Percentiles rank a stretch among this genome's conserved stretches.
These are phyloP conservation scores for Nicotiana undulata DNA, from an alignment of 257 asterid genomes.

Conservation along the genomic window DNA sequence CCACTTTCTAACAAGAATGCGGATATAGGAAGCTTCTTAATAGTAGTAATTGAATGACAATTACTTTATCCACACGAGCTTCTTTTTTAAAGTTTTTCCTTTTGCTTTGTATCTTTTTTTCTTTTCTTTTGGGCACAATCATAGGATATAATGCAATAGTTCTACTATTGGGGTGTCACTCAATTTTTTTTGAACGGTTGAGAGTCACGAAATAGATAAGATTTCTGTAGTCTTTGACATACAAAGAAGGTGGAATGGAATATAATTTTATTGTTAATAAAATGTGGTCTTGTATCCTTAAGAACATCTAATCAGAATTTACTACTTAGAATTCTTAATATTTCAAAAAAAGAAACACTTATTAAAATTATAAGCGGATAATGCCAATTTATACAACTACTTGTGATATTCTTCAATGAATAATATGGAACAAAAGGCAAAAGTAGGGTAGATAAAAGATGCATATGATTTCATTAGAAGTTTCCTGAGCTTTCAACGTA, in stretches of 20 bases:
- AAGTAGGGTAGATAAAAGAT: background rate
- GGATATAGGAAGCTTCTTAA: slow-evolving; percentile 10
- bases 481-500: background rate
- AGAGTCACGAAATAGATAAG: too few relatives aligned
- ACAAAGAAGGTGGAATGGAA: too few relatives aligned
- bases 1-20: slow-evolving; percentile 14
- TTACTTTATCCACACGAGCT: background rate
- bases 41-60: background rate
- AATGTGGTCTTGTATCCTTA: background rate
- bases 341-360: background rate
- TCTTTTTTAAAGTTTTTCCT: background rate
- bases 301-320: background rate
- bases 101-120: background rate
- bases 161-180: background rate
- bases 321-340: background rate
- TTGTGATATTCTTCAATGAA: background rate
- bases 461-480: background rate
- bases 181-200: background rate
- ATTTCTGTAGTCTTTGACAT: too few relatives aligned
- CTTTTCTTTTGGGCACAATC: background rate
- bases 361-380: background rate
- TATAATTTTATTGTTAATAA: background rate
- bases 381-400: background rate
- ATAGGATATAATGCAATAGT: background rate
- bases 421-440: background rate